These are phyloP conservation scores for Pichia cephalocereana DNA, from an alignment of 805 yeast genomes.

Conservation along the genomic window DNA sequence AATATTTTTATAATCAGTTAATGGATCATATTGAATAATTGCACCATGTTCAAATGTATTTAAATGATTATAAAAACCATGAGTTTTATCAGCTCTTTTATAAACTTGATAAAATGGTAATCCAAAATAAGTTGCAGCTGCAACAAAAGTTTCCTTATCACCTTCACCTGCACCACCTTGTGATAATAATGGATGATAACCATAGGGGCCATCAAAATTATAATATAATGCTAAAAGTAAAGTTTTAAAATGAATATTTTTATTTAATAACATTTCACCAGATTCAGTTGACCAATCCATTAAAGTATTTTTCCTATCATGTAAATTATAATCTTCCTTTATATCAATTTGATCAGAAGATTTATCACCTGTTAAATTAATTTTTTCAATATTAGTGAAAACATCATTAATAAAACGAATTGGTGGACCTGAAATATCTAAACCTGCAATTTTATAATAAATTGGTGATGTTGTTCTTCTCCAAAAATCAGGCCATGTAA, in stretches of 20 bases:
- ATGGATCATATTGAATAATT: constrained; percentile 25
- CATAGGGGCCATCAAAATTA: constrained; percentile 53
- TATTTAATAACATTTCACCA: constrained; percentile 56
- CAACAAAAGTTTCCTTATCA: constrained; percentile 65
- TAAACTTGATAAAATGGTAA: constrained; percentile 42
- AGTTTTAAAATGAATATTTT: constrained; percentile 47
- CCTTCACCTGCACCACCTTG: constrained; percentile 70
- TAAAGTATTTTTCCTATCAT: constrained; percentile 53
- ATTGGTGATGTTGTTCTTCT: constrained; percentile 53
- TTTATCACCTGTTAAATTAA: not conserved
- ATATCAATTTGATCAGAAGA: constrained; percentile 3
- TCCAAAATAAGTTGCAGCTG: constrained; percentile 46
- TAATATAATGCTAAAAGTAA: constrained; percentile 56
- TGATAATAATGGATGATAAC: constrained; percentile 50
- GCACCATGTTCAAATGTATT: constrained; percentile 21
- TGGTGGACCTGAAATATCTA: constrained; percentile 25
- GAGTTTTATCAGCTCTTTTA: constrained; percentile 22
- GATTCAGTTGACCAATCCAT: constrained; percentile 57
- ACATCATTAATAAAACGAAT: constrained; percentile 27
- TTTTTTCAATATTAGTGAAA: constrained; percentile 15
- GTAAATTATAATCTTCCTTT: constrained; percentile 29
- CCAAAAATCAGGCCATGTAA: constrained; percentile 75
- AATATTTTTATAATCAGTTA: constrained; percentile 13
- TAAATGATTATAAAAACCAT: constrained; percentile 21
- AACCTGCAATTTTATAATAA: constrained; percentile 49